These are phyloP conservation scores for Chaetomium globosum DNA, from an alignment of 2,329 filamentous ascomycete species.

Conservation along the genomic window DNA sequence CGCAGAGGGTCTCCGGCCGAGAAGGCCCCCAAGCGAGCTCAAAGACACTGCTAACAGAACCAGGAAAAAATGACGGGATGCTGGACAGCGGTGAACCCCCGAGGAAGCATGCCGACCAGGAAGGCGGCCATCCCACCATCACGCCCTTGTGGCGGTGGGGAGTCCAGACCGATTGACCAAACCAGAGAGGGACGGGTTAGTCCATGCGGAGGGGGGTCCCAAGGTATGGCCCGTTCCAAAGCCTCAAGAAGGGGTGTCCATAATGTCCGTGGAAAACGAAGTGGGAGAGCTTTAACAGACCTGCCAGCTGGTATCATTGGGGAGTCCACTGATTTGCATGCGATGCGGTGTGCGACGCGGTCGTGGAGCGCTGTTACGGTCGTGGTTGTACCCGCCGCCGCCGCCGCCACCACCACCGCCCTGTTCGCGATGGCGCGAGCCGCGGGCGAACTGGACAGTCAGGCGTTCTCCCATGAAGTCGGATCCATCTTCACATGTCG, in stretches of 20 bases:
- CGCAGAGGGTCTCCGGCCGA: conserved; percentile 24
- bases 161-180: conserved; percentile 31
- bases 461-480: conserved; percentile 98
- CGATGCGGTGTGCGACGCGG: conserved; percentile 92
- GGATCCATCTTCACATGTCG: conserved; percentile 73
- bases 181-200: conserved; percentile 22
- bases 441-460: conserved; percentile 96
- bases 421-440: conserved; percentile 62
- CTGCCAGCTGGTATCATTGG: conserved; percentile 99
- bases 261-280: conserved; percentile 53
- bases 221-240: conserved; percentile 32
- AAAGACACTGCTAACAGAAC: conserved; percentile 28
- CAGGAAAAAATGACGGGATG: conserved; percentile 26
- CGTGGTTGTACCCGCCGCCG: conserved; percentile 52
- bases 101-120: conserved; percentile 22
- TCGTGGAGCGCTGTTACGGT: conserved; percentile 63
- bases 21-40: conserved; percentile 23
- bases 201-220: conserved; percentile 18
- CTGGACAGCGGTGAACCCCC: conserved; percentile 13
- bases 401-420: conserved; percentile 37
- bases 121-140: conserved; percentile 24
- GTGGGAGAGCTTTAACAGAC: conserved; percentile 72
- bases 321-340: conserved; percentile 97
- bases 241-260: conserved; percentile 34
- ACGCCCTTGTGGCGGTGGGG: conserved; percentile 16